Evolutionary conservation across 768 basidiomycete species (phyloP), one percentile per base, ranked within the genome.

Genomic region (Coprinopsis cinerea): DNA sequence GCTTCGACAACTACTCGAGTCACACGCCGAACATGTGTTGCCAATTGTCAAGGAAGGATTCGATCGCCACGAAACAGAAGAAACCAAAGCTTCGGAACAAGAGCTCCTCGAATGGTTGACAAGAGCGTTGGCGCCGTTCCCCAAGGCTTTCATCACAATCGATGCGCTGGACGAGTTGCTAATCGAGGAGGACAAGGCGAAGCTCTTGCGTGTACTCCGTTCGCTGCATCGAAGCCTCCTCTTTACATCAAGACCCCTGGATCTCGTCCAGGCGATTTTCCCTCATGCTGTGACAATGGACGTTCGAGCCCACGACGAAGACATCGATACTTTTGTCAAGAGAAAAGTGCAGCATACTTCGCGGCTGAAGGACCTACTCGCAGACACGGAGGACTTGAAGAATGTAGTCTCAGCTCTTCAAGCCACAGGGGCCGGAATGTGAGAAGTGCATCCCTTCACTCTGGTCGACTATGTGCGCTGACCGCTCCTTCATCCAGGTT

Each of bases 121-220:
- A 2, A 17, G 5, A 5, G 10, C 40, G n/a, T 24, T 39, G 3
- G 10, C 9, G 15, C n/a, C 22, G 10, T 37, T 48, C 17, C 3
- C 20, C n/a, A 48, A 48, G 25, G 14, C 40, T 15, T 48, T 48
- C 20, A 37, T 26, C 9, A 18, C 20, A 4, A 34, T 48, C 36
- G 47, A 48, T 24, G 47, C 35, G 20, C 6, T 48, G 24, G 47
- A 48, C 18, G 47, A 48, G 22, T n/a, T n/a, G n/a, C n/a, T n/a
- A n/a, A 30, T 37, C 23, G 7, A 3, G 20, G 36, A 48, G 11
- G 47, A 48, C 23, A 48, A 48, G 24, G 20, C 37, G 7, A 36
- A 48, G n/a, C 10, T 48, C 2, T 15, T 48, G 4, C 13, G 40
- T 13, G 35, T 23, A 4, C 15, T 48, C 2, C 4, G 11, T 9